Evolutionary conservation across 2,329 filamentous ascomycete genomes (phyloP), one percentile per base, ranked within the genome.

Genomic region (Aotearoamyces nothofagi): DNA sequence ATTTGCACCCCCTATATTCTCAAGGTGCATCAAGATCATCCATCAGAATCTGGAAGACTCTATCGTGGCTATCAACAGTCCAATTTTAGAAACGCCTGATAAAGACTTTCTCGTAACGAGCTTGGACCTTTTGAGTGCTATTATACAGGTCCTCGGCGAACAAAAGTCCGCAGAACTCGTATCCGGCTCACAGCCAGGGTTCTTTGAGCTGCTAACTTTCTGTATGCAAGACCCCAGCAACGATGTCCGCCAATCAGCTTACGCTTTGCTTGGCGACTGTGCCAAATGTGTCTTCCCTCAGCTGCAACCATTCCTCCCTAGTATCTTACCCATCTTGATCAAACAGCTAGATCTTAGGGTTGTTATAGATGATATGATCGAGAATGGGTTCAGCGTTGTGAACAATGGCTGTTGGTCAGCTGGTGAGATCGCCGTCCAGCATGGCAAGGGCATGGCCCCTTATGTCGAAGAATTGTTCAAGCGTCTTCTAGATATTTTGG

Each of bases 381-480:
- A 92, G 38, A 78, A 71, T 11, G 77, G 75, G 9, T 94, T 93
- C 51, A 83, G 84, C 35, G 86, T 96, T 16, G 75, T 96, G 34
- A 98, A 96, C 65, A 98, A 98, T 49, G 87, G 90, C 13, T 96
- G 87, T 57, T 98, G 90, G 90, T 92, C 86, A 5, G 76, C 75
- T 14, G 90, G 90, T 23, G 90, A 98, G 58, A 90, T 96, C 36
- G 73, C 84, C 10, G 74, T 93, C 52, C 75, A 82, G 36, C 66
- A 80, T 49, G 70, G 75, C 40, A 71, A 75, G 36, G 71, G 66
- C 30, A 80, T 94, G 70, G 65, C 65, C 1, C 78, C 77, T 1
- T 93, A 78, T 49, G 68, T 84, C 7, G 73, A 80, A 13, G 69
- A 78, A 36, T 60, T 98, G 10, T 73, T 92, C 33, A 67, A 77